These are phyloP conservation scores for Oenanthe javanica DNA, from an alignment of 140 eudicot species.

Conservation along the genomic window DNA sequence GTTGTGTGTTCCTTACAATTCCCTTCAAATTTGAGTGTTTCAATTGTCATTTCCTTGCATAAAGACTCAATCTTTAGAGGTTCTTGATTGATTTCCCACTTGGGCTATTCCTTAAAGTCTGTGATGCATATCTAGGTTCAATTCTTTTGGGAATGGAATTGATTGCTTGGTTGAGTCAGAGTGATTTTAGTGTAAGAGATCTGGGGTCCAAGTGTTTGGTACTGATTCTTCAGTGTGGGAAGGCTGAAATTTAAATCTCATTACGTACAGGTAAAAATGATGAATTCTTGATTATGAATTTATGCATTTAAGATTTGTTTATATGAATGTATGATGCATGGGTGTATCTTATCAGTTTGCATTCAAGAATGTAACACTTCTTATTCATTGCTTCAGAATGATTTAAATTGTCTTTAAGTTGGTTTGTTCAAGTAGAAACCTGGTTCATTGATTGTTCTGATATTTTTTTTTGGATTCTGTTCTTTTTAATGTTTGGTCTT, in stretches of 20 bases:
- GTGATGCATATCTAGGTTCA: conserved; percentile 9
- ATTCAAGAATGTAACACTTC: neutral
- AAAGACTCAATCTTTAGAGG: conserved; percentile 10
- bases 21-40: conserved; percentile 38
- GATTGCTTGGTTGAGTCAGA: conserved; percentile 18
- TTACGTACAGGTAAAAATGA: conserved; percentile 29
- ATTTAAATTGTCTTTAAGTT: neutral
- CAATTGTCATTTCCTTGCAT: conserved; percentile 4
- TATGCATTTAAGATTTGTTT: conserved; percentile 4
- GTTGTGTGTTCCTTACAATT: conserved; percentile 31
- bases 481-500: neutral
- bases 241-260: conserved; percentile 11
- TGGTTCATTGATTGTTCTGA: neutral
- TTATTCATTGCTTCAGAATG: neutral
- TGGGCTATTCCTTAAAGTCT: conserved; percentile 16
- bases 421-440: neutral
- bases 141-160: conserved; percentile 15
- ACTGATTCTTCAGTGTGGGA: conserved; percentile 2
- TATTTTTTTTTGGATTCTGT: neutral
- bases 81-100: conserved; percentile 24
- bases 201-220: conserved; percentile 32
- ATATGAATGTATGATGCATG: neutral
- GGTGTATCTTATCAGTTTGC: neutral
- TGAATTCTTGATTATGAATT: conserved; percentile 20
- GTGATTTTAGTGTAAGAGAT: conserved; percentile 30